Evolutionary conservation across 1,284 basidiomycete species (phyloP).

Genomic region (Tilletia indica): DNA sequence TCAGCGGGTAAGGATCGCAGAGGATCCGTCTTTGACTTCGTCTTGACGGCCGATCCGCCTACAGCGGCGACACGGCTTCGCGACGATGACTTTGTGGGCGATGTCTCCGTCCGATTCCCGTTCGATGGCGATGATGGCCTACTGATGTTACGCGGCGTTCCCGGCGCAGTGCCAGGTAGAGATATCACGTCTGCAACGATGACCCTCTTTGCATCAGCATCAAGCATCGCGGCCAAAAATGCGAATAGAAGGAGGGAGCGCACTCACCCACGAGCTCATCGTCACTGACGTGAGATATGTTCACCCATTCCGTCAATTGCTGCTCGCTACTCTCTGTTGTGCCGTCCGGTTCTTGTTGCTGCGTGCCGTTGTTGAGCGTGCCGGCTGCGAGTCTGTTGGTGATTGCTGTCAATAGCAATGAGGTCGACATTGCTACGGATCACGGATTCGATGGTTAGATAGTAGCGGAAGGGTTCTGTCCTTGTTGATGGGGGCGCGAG

Average conservation of each 20-base stretch:
- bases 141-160: not conserved
- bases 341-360: not conserved
- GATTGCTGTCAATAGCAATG: not conserved
- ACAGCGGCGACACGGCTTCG: not conserved
- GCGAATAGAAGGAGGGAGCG: not conserved
- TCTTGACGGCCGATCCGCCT: not conserved
- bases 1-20: constrained; percentile 36
- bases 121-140: not conserved
- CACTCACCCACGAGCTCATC: constrained; percentile 8
- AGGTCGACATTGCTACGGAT: not conserved
- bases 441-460: too few species aligned
- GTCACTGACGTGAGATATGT: constrained; percentile 11
- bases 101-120: not conserved
- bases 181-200: not conserved
- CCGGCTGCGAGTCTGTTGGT: not conserved
- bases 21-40: constrained; percentile 41
- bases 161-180: not conserved
- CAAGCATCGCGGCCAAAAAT: not conserved
- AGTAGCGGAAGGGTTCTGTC: too few species aligned
- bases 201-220: not conserved
- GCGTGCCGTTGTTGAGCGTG: not conserved
- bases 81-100: not conserved
- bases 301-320: constrained; percentile 2
- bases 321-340: not conserved
- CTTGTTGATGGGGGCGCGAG: too few species aligned